Evolutionary conservation across 106 monocot species (phyloP).

Genomic region (Phalaenopsis equestris): DNA sequence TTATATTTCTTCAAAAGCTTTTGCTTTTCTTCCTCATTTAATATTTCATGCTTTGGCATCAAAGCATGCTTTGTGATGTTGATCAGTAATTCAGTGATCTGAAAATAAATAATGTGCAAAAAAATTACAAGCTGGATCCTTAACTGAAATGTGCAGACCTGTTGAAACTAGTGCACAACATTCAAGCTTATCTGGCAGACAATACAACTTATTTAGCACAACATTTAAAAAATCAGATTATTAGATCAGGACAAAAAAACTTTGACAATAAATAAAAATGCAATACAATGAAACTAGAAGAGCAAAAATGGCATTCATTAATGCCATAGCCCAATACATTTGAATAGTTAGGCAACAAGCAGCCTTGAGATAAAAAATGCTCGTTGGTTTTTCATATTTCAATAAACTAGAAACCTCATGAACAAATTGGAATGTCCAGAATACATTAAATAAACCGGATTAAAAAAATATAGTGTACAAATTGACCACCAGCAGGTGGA

Average conservation of each 20-base stretch:
- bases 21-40: slow-evolving; percentile 55
- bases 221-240: not conserved
- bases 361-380: not conserved
- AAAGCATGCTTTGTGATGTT: slow-evolving; percentile 88
- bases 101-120: slow-evolving; percentile 13
- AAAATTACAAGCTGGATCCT: not conserved
- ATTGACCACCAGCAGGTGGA: no score
- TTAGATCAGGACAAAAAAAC: not conserved
- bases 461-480: no score
- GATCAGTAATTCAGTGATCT: slow-evolving; percentile 79
- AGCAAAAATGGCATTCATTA: not conserved
- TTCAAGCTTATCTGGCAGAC: not conserved
- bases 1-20: slow-evolving; percentile 51
- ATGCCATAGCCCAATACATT: not conserved
- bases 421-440: no score
- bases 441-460: no score
- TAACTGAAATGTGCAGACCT: not conserved
- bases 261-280: not conserved
- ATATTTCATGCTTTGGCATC: slow-evolving; percentile 71
- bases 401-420: no score
- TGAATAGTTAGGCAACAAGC: not conserved
- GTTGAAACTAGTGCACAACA: not conserved
- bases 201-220: not conserved
- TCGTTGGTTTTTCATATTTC: no score
- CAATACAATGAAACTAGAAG: not conserved